phyloP scores from a whole-genome alignment of 108 stramenopile species.

The Schizochytrium sp. region DNA sequence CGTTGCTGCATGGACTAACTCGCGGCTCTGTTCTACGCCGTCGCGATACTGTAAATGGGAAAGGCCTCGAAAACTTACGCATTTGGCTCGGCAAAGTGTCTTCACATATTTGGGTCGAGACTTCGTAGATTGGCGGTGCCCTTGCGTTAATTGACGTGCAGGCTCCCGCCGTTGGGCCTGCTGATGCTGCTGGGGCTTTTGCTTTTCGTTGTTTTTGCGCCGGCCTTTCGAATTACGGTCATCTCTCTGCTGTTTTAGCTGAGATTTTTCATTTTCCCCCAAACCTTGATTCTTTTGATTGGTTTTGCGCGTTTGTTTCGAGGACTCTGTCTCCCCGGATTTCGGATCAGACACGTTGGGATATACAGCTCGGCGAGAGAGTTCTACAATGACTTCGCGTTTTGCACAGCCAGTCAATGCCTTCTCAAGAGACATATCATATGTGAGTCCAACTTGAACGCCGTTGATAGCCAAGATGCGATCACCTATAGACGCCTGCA shows the following conservation, averaged over 20 bases:
- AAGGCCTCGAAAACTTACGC: background rate
- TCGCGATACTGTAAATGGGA: background rate
- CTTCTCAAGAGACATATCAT: background rate
- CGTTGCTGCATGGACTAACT: background rate
- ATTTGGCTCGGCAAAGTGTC: background rate
- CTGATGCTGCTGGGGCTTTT: no score
- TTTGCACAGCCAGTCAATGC: background rate
- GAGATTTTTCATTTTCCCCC: no score
- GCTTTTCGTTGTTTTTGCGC: no score
- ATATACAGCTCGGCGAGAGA: background rate
- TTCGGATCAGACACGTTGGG: no score
- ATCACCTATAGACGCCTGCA: background rate
- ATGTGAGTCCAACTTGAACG: background rate
- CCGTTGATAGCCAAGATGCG: background rate
- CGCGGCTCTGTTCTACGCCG: background rate
- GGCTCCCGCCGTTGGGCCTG: no score
- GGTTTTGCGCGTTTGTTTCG: no score
- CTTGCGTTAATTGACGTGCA: no score
- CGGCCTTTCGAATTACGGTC: no score
- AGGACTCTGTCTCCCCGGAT: no score
- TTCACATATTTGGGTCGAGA: background rate
- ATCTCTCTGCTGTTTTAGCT: no score
- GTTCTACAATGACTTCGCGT: slow-evolving; percentile 14
- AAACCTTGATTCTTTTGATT: no score
- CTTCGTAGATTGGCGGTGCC: no score